Percentiles rank a stretch among this genome's conserved stretches.
These are phyloP conservation scores for Sporothrix luriei DNA, from an alignment of 2,329 filamentous ascomycete species.

Conservation along the genomic window DNA sequence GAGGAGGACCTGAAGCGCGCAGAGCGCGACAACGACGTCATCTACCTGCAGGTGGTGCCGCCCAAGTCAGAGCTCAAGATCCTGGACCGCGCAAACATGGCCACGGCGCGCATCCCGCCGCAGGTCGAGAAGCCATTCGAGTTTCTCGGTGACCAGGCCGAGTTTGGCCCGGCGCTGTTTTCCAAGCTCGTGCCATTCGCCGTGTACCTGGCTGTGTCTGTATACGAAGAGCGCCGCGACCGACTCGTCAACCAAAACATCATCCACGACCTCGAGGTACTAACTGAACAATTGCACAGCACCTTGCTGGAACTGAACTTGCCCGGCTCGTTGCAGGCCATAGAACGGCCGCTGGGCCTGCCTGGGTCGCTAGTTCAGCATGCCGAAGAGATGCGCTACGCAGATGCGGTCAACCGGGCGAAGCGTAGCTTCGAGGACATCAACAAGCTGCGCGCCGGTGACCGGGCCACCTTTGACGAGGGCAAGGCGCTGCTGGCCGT, in stretches of 20 bases:
- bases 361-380: constrained; percentile 84
- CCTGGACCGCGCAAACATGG: constrained; percentile 88
- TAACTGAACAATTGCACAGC: constrained; percentile 79
- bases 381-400: constrained; percentile 90
- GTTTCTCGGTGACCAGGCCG: constrained; percentile 75
- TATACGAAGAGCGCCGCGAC: constrained; percentile 90
- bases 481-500: constrained; percentile 74
- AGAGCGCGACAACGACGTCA: constrained; percentile 94
- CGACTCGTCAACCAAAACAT: constrained; percentile 87
- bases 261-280: constrained; percentile 76
- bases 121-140: constrained; percentile 80
- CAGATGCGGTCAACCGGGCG: constrained; percentile 78
- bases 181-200: constrained; percentile 92
- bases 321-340: constrained; percentile 86
- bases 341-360: constrained; percentile 90
- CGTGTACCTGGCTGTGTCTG: constrained; percentile 90
- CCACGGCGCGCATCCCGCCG: constrained; percentile 72
- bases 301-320: constrained; percentile 80
- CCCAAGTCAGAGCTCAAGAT: constrained; percentile 84
- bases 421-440: constrained; percentile 84
- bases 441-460: constrained; percentile 80
- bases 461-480: constrained; percentile 78
- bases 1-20: constrained; percentile 87
- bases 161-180: constrained; percentile 84
- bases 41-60: constrained; percentile 79